These are phyloP conservation scores for Zygosaccharomyces gambellarensis DNA, from an alignment of 805 yeast species.

Conservation along the genomic window DNA sequence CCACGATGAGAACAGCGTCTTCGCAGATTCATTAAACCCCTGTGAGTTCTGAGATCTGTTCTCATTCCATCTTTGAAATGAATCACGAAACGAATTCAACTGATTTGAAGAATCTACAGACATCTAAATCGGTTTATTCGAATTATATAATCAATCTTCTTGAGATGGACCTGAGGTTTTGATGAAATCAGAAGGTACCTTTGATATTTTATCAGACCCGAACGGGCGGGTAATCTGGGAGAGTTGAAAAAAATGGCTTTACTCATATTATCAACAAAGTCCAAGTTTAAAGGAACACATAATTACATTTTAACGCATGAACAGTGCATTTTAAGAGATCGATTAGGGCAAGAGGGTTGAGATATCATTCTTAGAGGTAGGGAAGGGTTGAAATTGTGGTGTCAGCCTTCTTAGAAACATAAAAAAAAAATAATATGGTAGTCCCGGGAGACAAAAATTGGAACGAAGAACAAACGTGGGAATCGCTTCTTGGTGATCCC, in stretches of 20 bases:
- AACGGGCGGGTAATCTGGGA: too few species aligned
- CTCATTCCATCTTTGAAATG: constrained; percentile 39
- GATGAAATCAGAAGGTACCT: too few species aligned
- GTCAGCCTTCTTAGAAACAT: not conserved
- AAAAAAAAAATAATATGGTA: not conserved
- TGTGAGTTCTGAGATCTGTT: constrained; percentile 24
- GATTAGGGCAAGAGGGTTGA: not conserved
- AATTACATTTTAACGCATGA: too few species aligned
- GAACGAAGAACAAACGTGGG: constrained; percentile 9
- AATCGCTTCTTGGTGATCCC: constrained; percentile 8
- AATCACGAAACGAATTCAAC: constrained; percentile 35
- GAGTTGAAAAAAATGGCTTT: too few species aligned
- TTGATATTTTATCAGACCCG: too few species aligned
- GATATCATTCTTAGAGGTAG: not conserved
- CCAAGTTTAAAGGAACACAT: too few species aligned
- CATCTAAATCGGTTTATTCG: constrained; percentile 5
- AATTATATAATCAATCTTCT: too few species aligned
- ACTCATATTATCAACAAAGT: too few species aligned
- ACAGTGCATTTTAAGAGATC: not conserved
- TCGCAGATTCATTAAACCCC: constrained; percentile 34
- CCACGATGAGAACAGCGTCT: constrained; percentile 37
- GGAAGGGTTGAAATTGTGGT: not conserved
- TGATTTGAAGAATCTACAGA: constrained; percentile 15
- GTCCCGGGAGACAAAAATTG: not conserved
- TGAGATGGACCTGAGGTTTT: too few species aligned